phyloP scores from a whole-genome alignment of 352 stramenopile species.

The Elongisporangium prolatum region DNA sequence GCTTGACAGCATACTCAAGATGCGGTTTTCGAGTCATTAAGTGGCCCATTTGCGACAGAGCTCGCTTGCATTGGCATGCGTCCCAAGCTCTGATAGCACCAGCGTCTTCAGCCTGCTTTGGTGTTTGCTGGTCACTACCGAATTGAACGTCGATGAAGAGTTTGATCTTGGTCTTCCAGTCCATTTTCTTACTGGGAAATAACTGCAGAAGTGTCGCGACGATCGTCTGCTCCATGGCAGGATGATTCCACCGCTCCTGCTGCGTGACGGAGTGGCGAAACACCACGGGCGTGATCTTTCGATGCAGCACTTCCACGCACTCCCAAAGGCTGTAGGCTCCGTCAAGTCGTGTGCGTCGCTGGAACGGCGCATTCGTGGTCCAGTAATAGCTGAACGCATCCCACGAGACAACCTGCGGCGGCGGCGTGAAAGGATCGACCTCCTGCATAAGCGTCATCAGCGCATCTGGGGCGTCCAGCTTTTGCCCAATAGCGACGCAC shows the following conservation, averaged over 20 bases:
- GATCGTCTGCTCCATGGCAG: slow-evolving; percentile 36
- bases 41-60: slow-evolving; percentile 32
- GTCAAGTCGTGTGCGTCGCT: slow-evolving; percentile 30
- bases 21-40: slow-evolving; percentile 25
- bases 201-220: slow-evolving; percentile 33
- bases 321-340: slow-evolving; percentile 31
- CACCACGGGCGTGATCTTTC: slow-evolving; percentile 9
- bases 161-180: slow-evolving; percentile 41
- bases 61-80: slow-evolving; percentile 15
- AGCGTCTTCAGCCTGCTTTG: slow-evolving; percentile 7
- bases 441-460: slow-evolving; percentile 34
- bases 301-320: slow-evolving; percentile 28
- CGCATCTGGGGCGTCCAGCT: slow-evolving; percentile 16
- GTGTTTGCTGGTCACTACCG: slow-evolving; percentile 7
- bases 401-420: slow-evolving; percentile 31
- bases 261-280: slow-evolving; percentile 36
- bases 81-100: slow-evolving; percentile 9
- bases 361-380: slow-evolving; percentile 43
- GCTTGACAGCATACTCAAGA: slow-evolving; percentile 19
- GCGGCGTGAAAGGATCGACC: slow-evolving; percentile 30
- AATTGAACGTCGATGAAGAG: slow-evolving; percentile 50
- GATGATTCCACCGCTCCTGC: slow-evolving; percentile 46
- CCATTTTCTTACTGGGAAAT: slow-evolving; percentile 52
- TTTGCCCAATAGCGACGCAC: slow-evolving; percentile 47
- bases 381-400: slow-evolving; percentile 47